phyloP scores from a whole-genome alignment of 1,284 basidiomycete genomes.

The Ceratobasidium sp. region DNA sequence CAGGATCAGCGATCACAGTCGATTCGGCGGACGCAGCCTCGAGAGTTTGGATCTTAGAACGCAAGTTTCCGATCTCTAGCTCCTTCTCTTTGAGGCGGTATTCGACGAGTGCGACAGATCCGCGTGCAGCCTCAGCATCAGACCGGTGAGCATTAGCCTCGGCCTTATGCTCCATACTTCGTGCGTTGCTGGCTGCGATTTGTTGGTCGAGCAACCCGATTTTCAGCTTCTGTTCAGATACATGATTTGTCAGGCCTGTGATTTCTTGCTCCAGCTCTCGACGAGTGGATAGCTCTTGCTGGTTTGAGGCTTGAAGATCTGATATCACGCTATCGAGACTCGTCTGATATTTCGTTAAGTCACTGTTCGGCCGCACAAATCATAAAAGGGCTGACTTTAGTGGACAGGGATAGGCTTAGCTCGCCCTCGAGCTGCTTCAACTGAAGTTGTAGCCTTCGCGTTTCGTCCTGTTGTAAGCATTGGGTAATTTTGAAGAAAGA shows the following conservation, averaged over 20 bases:
- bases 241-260: not conserved
- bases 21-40: not conserved
- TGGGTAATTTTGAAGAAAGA: not conserved
- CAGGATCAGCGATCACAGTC: not conserved
- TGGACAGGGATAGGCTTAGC: not conserved
- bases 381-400: constrained; percentile 8
- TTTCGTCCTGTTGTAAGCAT: not conserved
- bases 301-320: not conserved
- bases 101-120: not conserved
- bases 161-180: not conserved
- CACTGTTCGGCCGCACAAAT: too few relatives aligned
- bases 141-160: constrained; percentile 9
- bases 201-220: constrained; percentile 13
- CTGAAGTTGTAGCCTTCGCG: not conserved
- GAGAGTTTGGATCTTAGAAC: not conserved
- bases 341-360: not conserved
- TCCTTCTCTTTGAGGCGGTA: constrained; percentile 24
- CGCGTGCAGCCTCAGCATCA: constrained; percentile 18
- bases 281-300: not conserved
- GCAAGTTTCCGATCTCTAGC: constrained; percentile 1
- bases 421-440: constrained; percentile 2
- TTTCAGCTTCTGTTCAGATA: constrained; percentile 13
- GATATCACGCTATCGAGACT: not conserved
- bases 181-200: constrained; percentile 2
- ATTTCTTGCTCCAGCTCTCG: constrained; percentile 4